Evolutionary conservation across 1,284 basidiomycete genomes (phyloP).

Genomic region (Cryptococcus sp.): DNA sequence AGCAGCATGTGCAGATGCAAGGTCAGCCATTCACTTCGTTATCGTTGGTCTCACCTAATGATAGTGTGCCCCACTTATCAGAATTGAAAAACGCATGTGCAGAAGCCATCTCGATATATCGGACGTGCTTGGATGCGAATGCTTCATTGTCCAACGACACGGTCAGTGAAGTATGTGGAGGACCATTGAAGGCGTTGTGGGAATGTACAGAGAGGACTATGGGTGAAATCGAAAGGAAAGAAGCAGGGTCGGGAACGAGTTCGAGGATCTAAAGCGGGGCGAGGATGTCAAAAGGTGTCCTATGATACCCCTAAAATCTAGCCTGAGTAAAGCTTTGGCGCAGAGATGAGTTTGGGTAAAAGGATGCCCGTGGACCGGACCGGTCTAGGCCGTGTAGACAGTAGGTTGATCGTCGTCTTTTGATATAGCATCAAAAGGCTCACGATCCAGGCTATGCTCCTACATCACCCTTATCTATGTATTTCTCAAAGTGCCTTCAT

Average conservation of each 20-base stretch:
- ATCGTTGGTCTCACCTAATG: neutral
- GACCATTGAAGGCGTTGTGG: slow-evolving; percentile 39
- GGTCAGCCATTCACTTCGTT: slow-evolving; percentile 13
- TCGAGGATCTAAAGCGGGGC: slow-evolving; percentile 3
- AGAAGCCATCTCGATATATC: slow-evolving; percentile 31
- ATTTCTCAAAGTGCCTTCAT: no score
- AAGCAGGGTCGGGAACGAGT: no score
- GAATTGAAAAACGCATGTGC: slow-evolving; percentile 38
- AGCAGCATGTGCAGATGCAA: slow-evolving; percentile 41
- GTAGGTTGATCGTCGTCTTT: no score
- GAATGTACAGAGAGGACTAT: slow-evolving; percentile 40
- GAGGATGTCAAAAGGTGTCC: no score
- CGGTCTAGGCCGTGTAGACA: no score
- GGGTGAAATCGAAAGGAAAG: slow-evolving; percentile 18
- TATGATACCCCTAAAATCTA: no score
- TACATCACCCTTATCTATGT: no score
- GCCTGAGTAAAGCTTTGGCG: no score
- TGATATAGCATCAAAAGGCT: no score
- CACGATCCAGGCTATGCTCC: no score
- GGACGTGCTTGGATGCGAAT: slow-evolving; percentile 36
- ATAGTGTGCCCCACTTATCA: slow-evolving; percentile 41
- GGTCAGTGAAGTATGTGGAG: slow-evolving; percentile 28
- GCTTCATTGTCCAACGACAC: slow-evolving; percentile 26
- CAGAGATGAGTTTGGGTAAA: no score
- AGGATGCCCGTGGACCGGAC: no score